A percentile compares a stretch with the other conserved stretches of the same genome.
Evolutionary conservation across 352 stramenopile genomes (phyloP).

Genomic region (Pelagophyceae sp.): DNA sequence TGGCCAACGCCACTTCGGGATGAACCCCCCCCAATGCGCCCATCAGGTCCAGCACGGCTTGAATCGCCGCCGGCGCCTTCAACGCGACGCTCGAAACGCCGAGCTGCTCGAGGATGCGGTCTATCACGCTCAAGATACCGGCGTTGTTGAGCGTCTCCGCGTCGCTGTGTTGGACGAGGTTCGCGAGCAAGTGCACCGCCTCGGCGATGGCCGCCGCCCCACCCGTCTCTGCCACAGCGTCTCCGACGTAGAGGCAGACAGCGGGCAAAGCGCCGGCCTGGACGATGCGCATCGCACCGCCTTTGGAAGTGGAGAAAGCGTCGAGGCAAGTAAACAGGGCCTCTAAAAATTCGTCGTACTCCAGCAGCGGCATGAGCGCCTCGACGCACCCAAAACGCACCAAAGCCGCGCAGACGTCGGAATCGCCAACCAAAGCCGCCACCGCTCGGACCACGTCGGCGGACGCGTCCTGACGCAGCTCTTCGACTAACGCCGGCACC

Average conservation of each 20-base stretch:
- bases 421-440: constrained; percentile 16
- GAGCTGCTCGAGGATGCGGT: constrained; percentile 17
- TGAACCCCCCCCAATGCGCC: not conserved
- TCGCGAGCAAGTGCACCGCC: constrained; percentile 14
- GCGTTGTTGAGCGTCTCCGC: constrained; percentile 7
- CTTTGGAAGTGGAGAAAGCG: not conserved
- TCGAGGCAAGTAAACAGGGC: not conserved
- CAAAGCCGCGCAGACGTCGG: constrained; percentile 12
- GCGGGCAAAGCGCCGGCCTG: constrained; percentile 15
- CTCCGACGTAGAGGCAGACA: constrained; percentile 24
- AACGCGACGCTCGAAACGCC: not conserved
- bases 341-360: constrained; percentile 4
- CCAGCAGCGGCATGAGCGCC: constrained; percentile 23
- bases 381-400: constrained; percentile 16
- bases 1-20: not conserved
- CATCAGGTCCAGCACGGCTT: constrained; percentile 10
- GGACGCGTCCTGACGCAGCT: constrained; percentile 12
- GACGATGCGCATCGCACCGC: constrained; percentile 16
- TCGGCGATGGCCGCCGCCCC: constrained; percentile 4
- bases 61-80: not conserved
- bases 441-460: constrained; percentile 20
- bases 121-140: constrained; percentile 4
- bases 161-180: constrained; percentile 16
- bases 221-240: not conserved
- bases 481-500: constrained; percentile 24